phyloP scores from a whole-genome alignment of 2,329 filamentous ascomycete genomes.

The Colletotrichum sp. region DNA sequence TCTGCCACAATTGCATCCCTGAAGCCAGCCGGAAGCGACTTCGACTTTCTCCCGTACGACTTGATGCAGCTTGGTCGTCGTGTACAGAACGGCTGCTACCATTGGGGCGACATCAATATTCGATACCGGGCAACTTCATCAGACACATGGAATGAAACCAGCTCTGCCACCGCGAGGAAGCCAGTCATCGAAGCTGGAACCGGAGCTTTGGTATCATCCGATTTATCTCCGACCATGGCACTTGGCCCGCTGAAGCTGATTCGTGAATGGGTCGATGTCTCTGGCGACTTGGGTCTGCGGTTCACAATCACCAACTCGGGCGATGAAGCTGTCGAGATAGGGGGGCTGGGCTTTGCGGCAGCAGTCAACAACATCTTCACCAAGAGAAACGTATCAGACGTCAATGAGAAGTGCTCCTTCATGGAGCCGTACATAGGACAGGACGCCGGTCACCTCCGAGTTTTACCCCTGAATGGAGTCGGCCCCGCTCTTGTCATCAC shows the following conservation, averaged over 20 bases:
- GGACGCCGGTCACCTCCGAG: conserved; percentile 61
- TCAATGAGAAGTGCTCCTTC: conserved; percentile 55
- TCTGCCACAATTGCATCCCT: conserved; percentile 55
- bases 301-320: conserved; percentile 55
- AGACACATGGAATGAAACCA: conserved; percentile 47
- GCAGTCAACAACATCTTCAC: conserved; percentile 70
- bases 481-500: conserved; percentile 60
- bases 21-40: conserved; percentile 40
- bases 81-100: conserved; percentile 58
- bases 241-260: conserved; percentile 48
- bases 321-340: conserved; percentile 50
- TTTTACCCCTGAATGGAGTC: conserved; percentile 53
- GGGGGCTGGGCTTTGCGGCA: conserved; percentile 61
- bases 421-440: conserved; percentile 65
- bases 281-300: conserved; percentile 53
- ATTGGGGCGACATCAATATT: conserved; percentile 62
- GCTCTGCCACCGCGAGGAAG: conserved; percentile 48
- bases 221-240: conserved; percentile 45
- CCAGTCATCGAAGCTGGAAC: conserved; percentile 46
- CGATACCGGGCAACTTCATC: conserved; percentile 50
- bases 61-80: conserved; percentile 43
- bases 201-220: conserved; percentile 59
- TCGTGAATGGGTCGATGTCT: conserved; percentile 54
- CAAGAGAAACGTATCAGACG: conserved; percentile 50
- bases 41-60: conserved; percentile 62